These are phyloP conservation scores for Tylopilus felleus DNA, from an alignment of 768 basidiomycete genomes.

Conservation along the genomic window DNA sequence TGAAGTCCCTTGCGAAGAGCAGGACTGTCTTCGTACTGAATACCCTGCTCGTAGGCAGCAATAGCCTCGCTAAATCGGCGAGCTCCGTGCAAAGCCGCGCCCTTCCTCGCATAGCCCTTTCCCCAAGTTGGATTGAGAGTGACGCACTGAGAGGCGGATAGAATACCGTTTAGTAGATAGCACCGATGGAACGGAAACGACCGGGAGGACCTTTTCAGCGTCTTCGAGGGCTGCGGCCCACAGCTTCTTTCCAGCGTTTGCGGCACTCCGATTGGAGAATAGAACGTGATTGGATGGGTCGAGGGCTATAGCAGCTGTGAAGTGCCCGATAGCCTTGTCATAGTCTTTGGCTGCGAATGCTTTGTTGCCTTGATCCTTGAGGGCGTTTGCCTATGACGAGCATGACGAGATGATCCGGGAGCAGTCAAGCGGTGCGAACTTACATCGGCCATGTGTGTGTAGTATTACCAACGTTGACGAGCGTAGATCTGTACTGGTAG, in stretches of 20 bases:
- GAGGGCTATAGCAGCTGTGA: conserved; percentile 76
- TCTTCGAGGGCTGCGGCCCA: conserved; percentile 77
- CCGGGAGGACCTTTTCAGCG: conserved; percentile 71
- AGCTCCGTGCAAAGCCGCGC: conserved; percentile 87
- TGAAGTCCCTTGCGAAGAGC: conserved; percentile 83
- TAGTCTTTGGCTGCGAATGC: conserved; percentile 93
- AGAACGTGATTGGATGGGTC: conserved; percentile 86
- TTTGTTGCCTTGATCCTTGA: conserved; percentile 94
- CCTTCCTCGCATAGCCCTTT: conserved; percentile 90
- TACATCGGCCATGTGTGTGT: conserved; percentile 35
- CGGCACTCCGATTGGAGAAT: conserved; percentile 91
- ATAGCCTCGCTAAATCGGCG: conserved; percentile 80
- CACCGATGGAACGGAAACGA: background rate
- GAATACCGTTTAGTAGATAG: conserved; percentile 2
- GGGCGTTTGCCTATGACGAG: conserved; percentile 43
- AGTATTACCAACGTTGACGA: background rate
- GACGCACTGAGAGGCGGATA: conserved; percentile 54
- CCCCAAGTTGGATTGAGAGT: conserved; percentile 77
- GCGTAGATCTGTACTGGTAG: background rate
- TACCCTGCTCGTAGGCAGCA: conserved; percentile 74
- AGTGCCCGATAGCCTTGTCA: conserved; percentile 80
- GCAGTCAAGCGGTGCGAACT: conserved; percentile 9
- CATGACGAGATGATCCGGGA: conserved; percentile 18
- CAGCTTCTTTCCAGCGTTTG: conserved; percentile 79
- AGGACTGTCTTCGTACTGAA: conserved; percentile 79